Base-by-base conservation (phyloP, 140 eudicot genomes). In the Senecio squalidus region DNA sequence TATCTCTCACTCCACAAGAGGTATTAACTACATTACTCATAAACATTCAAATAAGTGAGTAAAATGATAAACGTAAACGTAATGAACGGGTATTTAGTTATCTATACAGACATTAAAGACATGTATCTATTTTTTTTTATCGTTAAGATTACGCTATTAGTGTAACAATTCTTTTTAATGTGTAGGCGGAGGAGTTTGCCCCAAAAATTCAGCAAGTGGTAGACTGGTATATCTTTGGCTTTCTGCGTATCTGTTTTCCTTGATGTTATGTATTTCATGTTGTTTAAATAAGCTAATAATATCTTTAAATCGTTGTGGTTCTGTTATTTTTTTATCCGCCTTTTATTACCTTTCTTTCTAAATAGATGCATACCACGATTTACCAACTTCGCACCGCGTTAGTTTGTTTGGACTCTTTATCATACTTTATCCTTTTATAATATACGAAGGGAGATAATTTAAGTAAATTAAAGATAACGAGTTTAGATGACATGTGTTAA, bases 121-220 rank as follows among this genome's bases (percentile, higher is more conserved):
- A 14, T 52, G 14, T 17, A 44, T 5, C 50, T 15, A 44, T 52
- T 11, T 50, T 0, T 10, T 6, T 22, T 16, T n/a, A 20, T 40
- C n/a, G n/a, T n/a, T n/a, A n/a, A n/a, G n/a, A n/a, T n/a, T n/a
- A n/a, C n/a, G n/a, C n/a, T n/a, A n/a, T n/a, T n/a, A n/a, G n/a
- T n/a, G n/a, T n/a, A n/a, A n/a, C n/a, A n/a, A n/a, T n/a, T n/a
- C 0, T 0, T 10, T 17, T 57, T 46, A 50, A 9, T 70, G 5
- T 78, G 39, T 55, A 87, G 96, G 96, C 84, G 41, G 87, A 88
- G 62, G 96, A 88, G 62, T 88, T 88, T 78, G 77, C 79, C 59
- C 96, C 96, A 25, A 88, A 88, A 67, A 92, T 92, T 62, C 92
- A 76, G 38, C 86, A 92, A 82, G 95, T 92, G 18, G 78, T 92